Conservation (phyloP, 2,329 filamentous ascomycete species). For the Fusarium sp. region DNA sequence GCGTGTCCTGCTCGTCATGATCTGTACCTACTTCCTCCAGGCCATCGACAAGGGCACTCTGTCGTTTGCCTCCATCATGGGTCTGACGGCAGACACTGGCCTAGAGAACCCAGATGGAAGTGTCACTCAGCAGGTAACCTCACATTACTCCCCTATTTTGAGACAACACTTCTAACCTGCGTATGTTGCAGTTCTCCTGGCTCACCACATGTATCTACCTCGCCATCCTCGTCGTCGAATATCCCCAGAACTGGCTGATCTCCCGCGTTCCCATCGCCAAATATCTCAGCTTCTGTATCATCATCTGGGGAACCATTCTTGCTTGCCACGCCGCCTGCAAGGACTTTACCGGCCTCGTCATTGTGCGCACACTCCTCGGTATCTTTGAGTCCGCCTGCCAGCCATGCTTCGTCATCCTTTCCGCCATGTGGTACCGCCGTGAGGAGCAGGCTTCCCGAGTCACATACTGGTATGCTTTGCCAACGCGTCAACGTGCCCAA, state of each 20-base stretch:
- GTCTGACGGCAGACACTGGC: constrained; percentile 65
- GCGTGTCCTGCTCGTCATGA: constrained; percentile 79
- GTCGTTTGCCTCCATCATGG: constrained; percentile 76
- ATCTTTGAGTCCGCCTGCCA: constrained; percentile 80
- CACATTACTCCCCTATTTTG: too few relatives aligned
- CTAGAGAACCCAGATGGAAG: constrained; percentile 57
- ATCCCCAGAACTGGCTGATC: constrained; percentile 74
- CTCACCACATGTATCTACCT: constrained; percentile 84
- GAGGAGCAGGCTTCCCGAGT: constrained; percentile 70
- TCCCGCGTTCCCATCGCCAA: constrained; percentile 77
- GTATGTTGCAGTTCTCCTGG: constrained; percentile 76
- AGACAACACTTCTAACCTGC: too few relatives aligned
- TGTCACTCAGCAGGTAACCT: constrained; percentile 41
- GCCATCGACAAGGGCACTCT: constrained; percentile 78
- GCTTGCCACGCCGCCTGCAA: constrained; percentile 73
- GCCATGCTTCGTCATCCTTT: constrained; percentile 77
- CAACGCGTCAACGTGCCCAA: too few relatives aligned
- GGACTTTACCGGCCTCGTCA: constrained; percentile 72
- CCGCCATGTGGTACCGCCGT: constrained; percentile 79
- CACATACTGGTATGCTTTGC: constrained; percentile 81
- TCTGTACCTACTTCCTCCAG: constrained; percentile 81
- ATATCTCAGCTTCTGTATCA: constrained; percentile 74
- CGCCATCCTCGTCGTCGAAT: constrained; percentile 78
- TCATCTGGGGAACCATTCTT: constrained; percentile 74
- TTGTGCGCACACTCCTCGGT: constrained; percentile 77